Conservation (phyloP, 257 asterid species). For the Euphrasia confusa region DNA sequence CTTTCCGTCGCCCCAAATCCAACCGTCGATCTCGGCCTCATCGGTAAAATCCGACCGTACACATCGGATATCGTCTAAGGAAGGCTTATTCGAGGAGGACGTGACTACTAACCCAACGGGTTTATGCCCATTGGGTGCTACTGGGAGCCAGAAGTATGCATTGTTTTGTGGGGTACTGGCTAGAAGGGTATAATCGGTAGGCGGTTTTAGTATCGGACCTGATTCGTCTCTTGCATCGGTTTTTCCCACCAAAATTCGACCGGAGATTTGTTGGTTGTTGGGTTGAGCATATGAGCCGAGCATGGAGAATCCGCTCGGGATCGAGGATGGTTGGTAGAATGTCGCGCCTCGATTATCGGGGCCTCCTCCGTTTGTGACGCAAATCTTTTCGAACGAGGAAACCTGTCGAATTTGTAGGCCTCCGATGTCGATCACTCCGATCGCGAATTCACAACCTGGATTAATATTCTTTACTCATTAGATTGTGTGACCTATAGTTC, state of each 20-base stretch:
- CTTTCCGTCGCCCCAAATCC: constrained; percentile 59
- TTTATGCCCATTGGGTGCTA: constrained; percentile 60
- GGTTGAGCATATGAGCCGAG: constrained; percentile 75
- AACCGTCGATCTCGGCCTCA: constrained; percentile 39
- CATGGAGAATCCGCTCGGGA: constrained; percentile 86
- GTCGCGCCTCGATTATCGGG: constrained; percentile 43
- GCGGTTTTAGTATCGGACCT: constrained; percentile 46
- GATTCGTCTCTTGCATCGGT: constrained; percentile 31
- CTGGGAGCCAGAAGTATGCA: constrained; percentile 72
- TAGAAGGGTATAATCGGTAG: constrained; percentile 59
- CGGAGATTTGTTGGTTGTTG: constrained; percentile 58
- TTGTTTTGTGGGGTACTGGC: constrained; percentile 14
- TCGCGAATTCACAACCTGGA: background rate
- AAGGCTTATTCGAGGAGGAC: constrained; percentile 54
- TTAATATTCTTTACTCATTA: too few relatives aligned
- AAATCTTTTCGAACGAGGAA: too few relatives aligned
- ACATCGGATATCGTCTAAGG: constrained; percentile 53
- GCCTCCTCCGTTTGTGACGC: too few relatives aligned
- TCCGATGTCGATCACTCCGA: too few relatives aligned
- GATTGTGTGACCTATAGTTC: too few relatives aligned
- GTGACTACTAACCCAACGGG: constrained; percentile 69
- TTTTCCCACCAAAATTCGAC: constrained; percentile 71
- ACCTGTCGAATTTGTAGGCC: background rate
- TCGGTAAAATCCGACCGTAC: constrained; percentile 64
- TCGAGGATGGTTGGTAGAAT: constrained; percentile 64